phyloP scores from a whole-genome alignment of 495 filamentous ascomycete genomes.

The Haplographium delicatum region DNA sequence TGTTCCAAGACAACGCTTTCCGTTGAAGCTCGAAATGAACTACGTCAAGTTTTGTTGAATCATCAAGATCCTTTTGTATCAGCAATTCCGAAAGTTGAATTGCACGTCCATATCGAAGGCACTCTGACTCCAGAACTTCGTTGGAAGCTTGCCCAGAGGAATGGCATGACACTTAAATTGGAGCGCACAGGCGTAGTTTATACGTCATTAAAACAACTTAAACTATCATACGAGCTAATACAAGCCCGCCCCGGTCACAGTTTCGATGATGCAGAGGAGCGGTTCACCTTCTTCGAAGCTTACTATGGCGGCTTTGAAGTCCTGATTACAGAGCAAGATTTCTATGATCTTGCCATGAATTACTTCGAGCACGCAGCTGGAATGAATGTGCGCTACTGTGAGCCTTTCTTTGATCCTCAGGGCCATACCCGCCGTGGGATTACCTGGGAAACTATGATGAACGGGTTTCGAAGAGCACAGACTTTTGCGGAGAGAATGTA shows the following conservation, averaged over 20 bases:
- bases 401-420: slow-evolving; percentile 75
- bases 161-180: slow-evolving; percentile 48
- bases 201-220: background rate
- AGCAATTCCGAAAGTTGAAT: slow-evolving; percentile 64
- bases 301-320: slow-evolving; percentile 72
- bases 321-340: slow-evolving; percentile 52
- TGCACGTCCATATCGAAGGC: slow-evolving; percentile 73
- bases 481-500: slow-evolving; percentile 54
- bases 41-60: too few relatives aligned
- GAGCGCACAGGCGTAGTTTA: background rate
- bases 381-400: slow-evolving; percentile 63
- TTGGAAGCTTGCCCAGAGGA: slow-evolving; percentile 58
- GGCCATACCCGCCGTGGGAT: slow-evolving; percentile 63
- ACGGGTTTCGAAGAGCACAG: slow-evolving; percentile 53
- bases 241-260: background rate
- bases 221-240: slow-evolving; percentile 5
- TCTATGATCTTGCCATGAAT: slow-evolving; percentile 62
- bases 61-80: slow-evolving; percentile 4
- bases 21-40: too few relatives aligned
- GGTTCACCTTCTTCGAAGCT: slow-evolving; percentile 53
- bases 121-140: slow-evolving; percentile 61
- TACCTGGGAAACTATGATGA: slow-evolving; percentile 49
- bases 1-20: too few relatives aligned
- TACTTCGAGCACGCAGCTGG: slow-evolving; percentile 60
- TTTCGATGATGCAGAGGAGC: slow-evolving; percentile 2